A percentile compares a stretch with the other conserved stretches of the same genome.
phyloP scores from a whole-genome alignment of 2,329 filamentous ascomycete species.

The Penicillium palitans region DNA sequence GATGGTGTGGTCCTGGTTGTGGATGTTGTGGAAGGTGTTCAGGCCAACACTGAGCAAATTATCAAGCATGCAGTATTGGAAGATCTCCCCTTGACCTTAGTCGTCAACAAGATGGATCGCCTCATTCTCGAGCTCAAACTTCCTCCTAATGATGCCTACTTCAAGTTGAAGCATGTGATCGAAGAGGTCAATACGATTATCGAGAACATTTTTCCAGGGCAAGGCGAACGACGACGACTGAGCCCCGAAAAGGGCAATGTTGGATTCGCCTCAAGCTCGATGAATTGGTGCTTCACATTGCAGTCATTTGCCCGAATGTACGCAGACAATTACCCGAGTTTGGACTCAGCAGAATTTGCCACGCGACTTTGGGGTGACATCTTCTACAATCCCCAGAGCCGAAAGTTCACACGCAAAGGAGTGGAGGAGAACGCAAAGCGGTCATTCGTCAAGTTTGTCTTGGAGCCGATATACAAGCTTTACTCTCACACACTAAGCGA shows the following conservation, averaged over 20 bases:
- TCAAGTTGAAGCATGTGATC: constrained; percentile 98
- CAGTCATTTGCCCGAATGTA: constrained; percentile 97
- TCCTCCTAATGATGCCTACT: constrained; percentile 93
- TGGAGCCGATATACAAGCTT: constrained; percentile 97
- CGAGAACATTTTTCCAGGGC: constrained; percentile 78
- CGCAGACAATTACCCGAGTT: constrained; percentile 77
- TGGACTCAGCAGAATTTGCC: constrained; percentile 81
- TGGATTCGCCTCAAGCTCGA: constrained; percentile 88
- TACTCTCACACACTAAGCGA: constrained; percentile 94
- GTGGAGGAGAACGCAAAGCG: constrained; percentile 77
- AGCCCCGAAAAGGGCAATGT: constrained; percentile 98
- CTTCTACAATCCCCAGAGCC: constrained; percentile 87
- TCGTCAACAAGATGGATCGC: constrained; percentile 97
- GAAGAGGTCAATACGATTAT: constrained; percentile 98
- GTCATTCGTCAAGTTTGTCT: constrained; percentile 89
- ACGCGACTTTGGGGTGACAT: constrained; percentile 91
- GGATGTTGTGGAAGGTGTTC: constrained; percentile 98
- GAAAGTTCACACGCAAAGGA: constrained; percentile 86
- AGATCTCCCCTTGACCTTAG: constrained; percentile 80
- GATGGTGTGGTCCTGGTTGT: constrained; percentile 93
- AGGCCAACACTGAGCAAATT: constrained; percentile 93
- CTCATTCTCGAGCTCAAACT: constrained; percentile 92
- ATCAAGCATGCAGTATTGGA: constrained; percentile 94
- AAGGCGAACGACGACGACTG: constrained; percentile 74
- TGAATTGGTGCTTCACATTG: constrained; percentile 96